Percentiles rank a stretch among this genome's conserved stretches.
phyloP scores from a whole-genome alignment of 495 filamentous ascomycete species.

The Cetradonia linearis region DNA sequence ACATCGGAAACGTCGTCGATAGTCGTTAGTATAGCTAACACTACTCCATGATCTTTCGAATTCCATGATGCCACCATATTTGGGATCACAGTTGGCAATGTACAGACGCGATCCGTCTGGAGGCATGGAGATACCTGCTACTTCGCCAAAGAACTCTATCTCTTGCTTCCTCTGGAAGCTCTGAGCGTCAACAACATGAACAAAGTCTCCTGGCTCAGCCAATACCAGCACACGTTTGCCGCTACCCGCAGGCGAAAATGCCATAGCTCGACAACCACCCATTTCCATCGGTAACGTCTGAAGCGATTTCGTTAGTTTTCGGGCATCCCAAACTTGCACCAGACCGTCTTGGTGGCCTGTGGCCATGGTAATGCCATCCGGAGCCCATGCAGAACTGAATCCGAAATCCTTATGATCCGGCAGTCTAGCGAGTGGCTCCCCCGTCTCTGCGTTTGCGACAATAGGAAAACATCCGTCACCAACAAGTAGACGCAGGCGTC shows the following conservation, averaged over 20 bases:
- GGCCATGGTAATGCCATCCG: constrained; percentile 78
- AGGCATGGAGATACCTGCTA: constrained; percentile 65
- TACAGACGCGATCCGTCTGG: constrained; percentile 62
- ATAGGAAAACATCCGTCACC: constrained; percentile 50
- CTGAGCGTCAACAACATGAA: constrained; percentile 67
- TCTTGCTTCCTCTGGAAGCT: constrained; percentile 59
- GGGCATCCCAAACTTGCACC: constrained; percentile 77
- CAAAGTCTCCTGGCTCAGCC: constrained; percentile 74
- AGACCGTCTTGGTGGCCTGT: constrained; percentile 84
- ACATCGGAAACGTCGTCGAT: constrained; percentile 3
- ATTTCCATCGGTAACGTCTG: constrained; percentile 61
- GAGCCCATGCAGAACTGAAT: constrained; percentile 87
- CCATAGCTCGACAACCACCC: constrained; percentile 65
- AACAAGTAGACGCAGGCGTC: constrained; percentile 70
- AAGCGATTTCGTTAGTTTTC: constrained; percentile 54
- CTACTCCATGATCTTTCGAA: constrained; percentile 37
- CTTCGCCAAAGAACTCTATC: constrained; percentile 77
- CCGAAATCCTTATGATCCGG: constrained; percentile 68
- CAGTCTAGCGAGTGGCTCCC: constrained; percentile 46
- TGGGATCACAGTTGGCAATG: constrained; percentile 63
- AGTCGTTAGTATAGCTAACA: neutral
- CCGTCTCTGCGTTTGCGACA: constrained; percentile 55
- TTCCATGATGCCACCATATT: constrained; percentile 71
- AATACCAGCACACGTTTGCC: constrained; percentile 66
- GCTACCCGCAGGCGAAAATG: constrained; percentile 69